Base-by-base conservation (phyloP, 106 monocot species). In the Dendrobium catenatum region DNA sequence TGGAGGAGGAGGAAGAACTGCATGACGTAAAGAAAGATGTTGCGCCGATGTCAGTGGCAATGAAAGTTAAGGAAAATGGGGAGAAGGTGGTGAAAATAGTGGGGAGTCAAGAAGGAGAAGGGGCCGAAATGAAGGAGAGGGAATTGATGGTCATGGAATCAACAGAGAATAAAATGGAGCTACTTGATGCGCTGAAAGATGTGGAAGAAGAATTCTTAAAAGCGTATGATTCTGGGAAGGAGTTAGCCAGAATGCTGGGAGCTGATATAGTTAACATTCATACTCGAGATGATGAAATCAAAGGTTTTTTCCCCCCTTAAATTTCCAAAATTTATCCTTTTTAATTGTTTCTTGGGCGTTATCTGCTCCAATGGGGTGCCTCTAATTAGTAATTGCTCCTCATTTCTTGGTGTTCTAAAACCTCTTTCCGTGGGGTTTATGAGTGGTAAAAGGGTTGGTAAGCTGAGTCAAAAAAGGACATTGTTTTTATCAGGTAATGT, bases 181-280 rank as follows among this genome's bases (percentile, higher is more conserved):
- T 99, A 31, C 89, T 99, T 6, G 93, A 95, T 33, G 99, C 95
- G 3, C 79, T 99, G 68, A 91, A 85, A 75, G 89, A 93, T 73
- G 90, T 99, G 24, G 91, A 91, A 55, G 93, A 93, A 26, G 91
- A 89, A 73, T 95, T 99, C 86, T 82, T 91, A 48, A 90, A 90
- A 80, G 99, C 91, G n/a, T 91, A 86, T 76, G 85, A 93, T 80
- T 90, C 91, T 49, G 99, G 99, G 42, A 95, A 93, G 77, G 99
- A 99, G 78, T 84, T 99, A 31, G 82, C 88, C 3, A 84, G 85
- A 43, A 95, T 99, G 93, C 95, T 99, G 9, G 99, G 95, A 89
- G 93, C 86, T 33, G 84, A 59, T 75, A 81, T 77, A 77, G 66
- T 81, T 76, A 64, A 82, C 46, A 80, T 85, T 51, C 82, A 79